Evolutionary conservation across 1,284 basidiomycete species (phyloP), one percentile per base, ranked within the genome.

Genomic region (Cutaneotrichosporon dermatis): DNA sequence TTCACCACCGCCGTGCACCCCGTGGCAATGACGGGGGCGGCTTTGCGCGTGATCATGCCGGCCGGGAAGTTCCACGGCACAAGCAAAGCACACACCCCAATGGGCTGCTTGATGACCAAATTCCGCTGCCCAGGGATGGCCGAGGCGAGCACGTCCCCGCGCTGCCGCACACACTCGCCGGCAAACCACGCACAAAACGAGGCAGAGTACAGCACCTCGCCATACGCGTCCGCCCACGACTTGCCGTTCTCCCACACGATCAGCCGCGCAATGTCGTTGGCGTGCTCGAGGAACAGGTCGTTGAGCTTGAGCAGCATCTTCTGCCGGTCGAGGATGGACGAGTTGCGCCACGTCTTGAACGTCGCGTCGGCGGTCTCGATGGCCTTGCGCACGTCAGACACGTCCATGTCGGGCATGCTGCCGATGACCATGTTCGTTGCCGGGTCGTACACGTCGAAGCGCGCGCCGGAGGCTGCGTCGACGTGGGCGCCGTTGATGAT

Each of bases 1-100:
- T 99, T 99, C 78, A 98, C 86, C 57, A 99, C 94, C 1, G 87
- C 84, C 0, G 95, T 98, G 77, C 96, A 99, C 33, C 96, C 96
- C 13, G 93, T 93, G 8, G 93, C 91, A 13, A 99, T 84, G 45
- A 82, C 83, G 1, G 83, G 82, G 2, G 77, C 82, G 43, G 83
- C 67, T 71, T 84, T 84, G 49, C 83, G 76, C 1, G 82, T 81
- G 62, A 84, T 81, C 82, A 96, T 96, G 0, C 92, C 93, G 25
- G 89, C 92, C 6, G 92, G 92, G 80, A 96, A 95, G 77, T 94
- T 93, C 90, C 77, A 75, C 9, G 75, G 75, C 7, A 81, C 79
- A 55, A 80, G 78, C 51, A 75, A 68, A 54, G 78, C 65, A 58
- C 71, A 65, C 55, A 82, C 79, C 35, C 93, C 94, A 62, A 96